Evolutionary conservation across 1,139 yeast species (phyloP).

Genomic region (Geotrichum citri-aurantii): DNA sequence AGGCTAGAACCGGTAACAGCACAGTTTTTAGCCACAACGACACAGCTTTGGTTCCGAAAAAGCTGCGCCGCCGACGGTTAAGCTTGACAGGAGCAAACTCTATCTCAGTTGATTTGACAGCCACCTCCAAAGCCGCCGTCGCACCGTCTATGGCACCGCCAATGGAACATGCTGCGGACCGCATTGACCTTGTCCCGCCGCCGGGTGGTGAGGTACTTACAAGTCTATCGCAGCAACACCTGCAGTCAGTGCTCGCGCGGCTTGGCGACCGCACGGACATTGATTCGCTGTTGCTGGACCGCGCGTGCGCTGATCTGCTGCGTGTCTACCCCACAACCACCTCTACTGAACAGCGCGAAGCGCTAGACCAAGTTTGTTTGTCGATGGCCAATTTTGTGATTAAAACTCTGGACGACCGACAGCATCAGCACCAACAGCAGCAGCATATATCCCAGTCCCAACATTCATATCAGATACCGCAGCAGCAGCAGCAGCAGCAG

Average conservation of each 20-base stretch:
- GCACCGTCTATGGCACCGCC: neutral
- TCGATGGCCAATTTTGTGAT: constrained; percentile 28
- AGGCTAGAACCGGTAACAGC: neutral
- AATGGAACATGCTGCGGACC: neutral
- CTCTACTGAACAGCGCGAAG: constrained; percentile 19
- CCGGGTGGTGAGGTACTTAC: neutral
- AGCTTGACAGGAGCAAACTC: neutral
- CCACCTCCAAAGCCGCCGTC: neutral
- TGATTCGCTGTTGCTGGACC: constrained; percentile 19
- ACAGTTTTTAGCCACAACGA: neutral
- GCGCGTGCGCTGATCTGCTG: constrained; percentile 18
- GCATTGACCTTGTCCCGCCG: neutral
- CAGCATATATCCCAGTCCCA: neutral
- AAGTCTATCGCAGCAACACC: constrained; percentile 27
- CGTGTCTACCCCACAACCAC: neutral
- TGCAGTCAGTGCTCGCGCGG: constrained; percentile 19
- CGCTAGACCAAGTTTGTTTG: constrained; percentile 30
- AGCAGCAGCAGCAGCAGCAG: neutral
- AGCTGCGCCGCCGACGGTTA: neutral
- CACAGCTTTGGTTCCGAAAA: neutral
- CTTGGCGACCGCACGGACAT: neutral
- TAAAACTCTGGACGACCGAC: constrained; percentile 18
- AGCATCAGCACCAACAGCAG: neutral
- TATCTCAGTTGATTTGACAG: neutral
- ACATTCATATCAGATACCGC: neutral